Conservation (phyloP, 2,329 filamentous ascomycete genomes). For the Colletotrichum spaethianum region DNA sequence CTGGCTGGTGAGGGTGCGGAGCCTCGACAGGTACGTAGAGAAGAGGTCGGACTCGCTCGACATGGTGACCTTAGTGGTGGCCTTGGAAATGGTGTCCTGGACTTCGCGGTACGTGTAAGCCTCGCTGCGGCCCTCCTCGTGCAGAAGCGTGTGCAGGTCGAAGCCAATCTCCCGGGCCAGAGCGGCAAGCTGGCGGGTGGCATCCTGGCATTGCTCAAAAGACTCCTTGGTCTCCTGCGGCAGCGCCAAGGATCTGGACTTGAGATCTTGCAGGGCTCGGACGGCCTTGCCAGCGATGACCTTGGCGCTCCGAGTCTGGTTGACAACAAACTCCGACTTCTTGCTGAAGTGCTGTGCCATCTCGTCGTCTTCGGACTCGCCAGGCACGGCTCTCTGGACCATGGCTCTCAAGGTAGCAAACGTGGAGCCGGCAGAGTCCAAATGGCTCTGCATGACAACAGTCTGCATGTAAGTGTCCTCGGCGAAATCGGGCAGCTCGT, state of each 20-base stretch:
- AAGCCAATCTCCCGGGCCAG: conserved; percentile 78
- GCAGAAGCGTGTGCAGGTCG: conserved; percentile 75
- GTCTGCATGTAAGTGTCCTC: conserved; percentile 86
- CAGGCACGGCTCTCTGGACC: conserved; percentile 75
- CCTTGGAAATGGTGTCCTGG: conserved; percentile 72
- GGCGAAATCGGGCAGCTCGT: conserved; percentile 79
- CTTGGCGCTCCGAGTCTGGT: conserved; percentile 85
- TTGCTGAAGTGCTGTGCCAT: conserved; percentile 76
- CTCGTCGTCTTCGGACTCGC: conserved; percentile 73
- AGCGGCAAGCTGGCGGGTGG: conserved; percentile 75
- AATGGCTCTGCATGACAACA: conserved; percentile 81
- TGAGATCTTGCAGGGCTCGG: conserved; percentile 83
- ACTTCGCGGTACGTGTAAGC: conserved; percentile 78
- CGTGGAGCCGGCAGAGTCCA: conserved; percentile 82
- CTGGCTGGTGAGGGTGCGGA: conserved; percentile 74
- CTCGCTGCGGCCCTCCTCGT: conserved; percentile 79
- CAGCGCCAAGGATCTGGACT: conserved; percentile 81
- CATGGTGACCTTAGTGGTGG: conserved; percentile 65
- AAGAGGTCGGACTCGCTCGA: conserved; percentile 78
- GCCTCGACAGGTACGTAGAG: conserved; percentile 75
- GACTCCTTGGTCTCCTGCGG: conserved; percentile 75
- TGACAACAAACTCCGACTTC: conserved; percentile 79
- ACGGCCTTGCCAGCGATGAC: conserved; percentile 85
- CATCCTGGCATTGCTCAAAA: conserved; percentile 79
- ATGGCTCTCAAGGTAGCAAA: conserved; percentile 75